A percentile compares a stretch with the other conserved stretches of the same genome.
These are phyloP conservation scores for Sporisorium scitamineum DNA, from an alignment of 1,284 basidiomycete species.

Conservation along the genomic window DNA sequence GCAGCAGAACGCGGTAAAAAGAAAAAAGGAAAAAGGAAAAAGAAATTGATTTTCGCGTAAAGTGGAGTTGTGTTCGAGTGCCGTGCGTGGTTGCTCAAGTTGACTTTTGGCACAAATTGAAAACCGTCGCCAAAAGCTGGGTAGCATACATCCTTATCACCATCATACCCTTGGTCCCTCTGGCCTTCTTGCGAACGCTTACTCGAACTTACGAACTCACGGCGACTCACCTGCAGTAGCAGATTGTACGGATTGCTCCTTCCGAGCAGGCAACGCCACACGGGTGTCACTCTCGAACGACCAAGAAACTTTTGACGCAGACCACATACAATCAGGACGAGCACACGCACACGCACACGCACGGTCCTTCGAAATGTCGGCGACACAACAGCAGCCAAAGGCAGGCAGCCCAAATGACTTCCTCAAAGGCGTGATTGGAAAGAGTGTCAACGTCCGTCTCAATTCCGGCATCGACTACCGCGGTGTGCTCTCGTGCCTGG, in stretches of 20 bases:
- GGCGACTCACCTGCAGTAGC: background rate
- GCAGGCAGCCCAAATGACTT: slow-evolving; percentile 65
- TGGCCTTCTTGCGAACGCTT: background rate
- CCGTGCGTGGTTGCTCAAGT: slow-evolving; percentile 4
- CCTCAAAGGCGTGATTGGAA: slow-evolving; percentile 81
- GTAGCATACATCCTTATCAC: slow-evolving; percentile 24
- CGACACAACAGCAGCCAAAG: slow-evolving; percentile 34
- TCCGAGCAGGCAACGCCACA: background rate
- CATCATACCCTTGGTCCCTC: slow-evolving; percentile 8
- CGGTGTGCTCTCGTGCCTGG: slow-evolving; percentile 93
- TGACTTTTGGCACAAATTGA: background rate
- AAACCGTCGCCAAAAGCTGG: slow-evolving; percentile 24
- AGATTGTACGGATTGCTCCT: background rate
- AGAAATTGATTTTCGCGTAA: slow-evolving; percentile 21
- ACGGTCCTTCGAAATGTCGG: slow-evolving; percentile 20
- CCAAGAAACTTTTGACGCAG: slow-evolving; percentile 1
- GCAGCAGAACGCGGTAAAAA: slow-evolving; percentile 2
- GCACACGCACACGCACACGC: background rate
- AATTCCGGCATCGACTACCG: slow-evolving; percentile 97
- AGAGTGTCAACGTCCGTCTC: slow-evolving; percentile 90
- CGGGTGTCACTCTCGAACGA: background rate
- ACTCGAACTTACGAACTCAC: background rate
- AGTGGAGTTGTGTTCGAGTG: slow-evolving; percentile 22
- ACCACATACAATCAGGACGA: slow-evolving; percentile 11
- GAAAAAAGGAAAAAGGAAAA: background rate